Evolutionary conservation across 2,329 filamentous ascomycete species (phyloP), one percentile per base, ranked within the genome.

Genomic region (Pestalotiopsis sp.): DNA sequence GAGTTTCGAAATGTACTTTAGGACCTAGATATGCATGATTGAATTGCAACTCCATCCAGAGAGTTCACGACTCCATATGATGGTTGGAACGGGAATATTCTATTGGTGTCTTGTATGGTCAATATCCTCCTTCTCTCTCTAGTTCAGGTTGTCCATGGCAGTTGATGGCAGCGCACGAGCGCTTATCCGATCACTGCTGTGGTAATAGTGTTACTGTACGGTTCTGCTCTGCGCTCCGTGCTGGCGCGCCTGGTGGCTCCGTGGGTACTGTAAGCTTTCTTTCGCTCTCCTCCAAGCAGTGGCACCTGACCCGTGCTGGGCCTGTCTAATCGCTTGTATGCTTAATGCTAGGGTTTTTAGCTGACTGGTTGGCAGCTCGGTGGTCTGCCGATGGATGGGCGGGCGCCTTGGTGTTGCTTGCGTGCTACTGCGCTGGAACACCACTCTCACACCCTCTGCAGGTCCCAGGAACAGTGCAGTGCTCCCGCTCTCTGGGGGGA

Each of bases 401-500:
- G 6, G 45, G 20, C 45, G 45, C 45, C 31, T 31, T 27, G 4
- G 25, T 27, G 25, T 27, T 27, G 25, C 25, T 31, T 31, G 31
- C 31, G 31, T 52, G 45, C 45, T n/a, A n/a, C 45, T 52, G 45
- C 45, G 17, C 45, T 52, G 45, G 45, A 52, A 52, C 45, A 31
- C 31, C 31, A 31, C 31, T 31, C 31, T 9, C 31, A 31, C 31
- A 31, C 7, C 6, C 31, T 2, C 31, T 31, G 31, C 31, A 31
- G n/a, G n/a, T 36, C 52, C 41, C 65, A 66, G 56, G 56, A 60
- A 66, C 63, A 57, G 63, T 41, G 31, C 31, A 31, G 31, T 9
- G 31, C 63, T 12, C 20, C 13, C 13, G 27, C n/a, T 23, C n/a
- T 59, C 57, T 59, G 27, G 57, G 12, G 12, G 40, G 62, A 31